phyloP scores from a whole-genome alignment of 73 alveolate species.

The Paramecium sexaurelia region DNA sequence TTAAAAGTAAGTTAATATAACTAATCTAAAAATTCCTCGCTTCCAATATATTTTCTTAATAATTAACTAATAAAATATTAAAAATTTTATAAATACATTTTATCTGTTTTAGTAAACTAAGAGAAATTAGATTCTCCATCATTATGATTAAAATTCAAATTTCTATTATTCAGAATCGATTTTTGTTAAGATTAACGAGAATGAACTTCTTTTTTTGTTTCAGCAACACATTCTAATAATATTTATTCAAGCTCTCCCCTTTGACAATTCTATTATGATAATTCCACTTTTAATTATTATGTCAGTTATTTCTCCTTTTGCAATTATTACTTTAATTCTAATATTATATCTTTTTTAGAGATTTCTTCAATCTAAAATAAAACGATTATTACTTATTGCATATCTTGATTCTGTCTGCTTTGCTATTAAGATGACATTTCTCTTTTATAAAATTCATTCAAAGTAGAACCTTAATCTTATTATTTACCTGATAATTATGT shows the following conservation, averaged over 20 bases:
- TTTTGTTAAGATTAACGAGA: constrained; percentile 12
- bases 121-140: background rate
- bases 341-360: background rate
- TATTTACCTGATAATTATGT: background rate
- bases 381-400: background rate
- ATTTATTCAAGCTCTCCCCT: constrained; percentile 62
- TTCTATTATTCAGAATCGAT: background rate
- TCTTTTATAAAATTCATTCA: constrained; percentile 12
- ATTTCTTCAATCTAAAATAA: constrained; percentile 37
- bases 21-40: constrained; percentile 62
- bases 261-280: constrained; percentile 45
- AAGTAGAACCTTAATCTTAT: background rate
- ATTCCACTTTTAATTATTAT: background rate
- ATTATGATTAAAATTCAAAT: background rate
- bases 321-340: background rate
- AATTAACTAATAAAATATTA: background rate
- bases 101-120: background rate
- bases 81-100: background rate
- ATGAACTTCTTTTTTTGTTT: constrained; percentile 56
- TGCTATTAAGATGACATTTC: constrained; percentile 5
- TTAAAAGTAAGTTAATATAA: constrained; percentile 51
- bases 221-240: constrained; percentile 54
- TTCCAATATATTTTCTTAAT: constrained; percentile 24
- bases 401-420: background rate
- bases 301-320: background rate